Evolutionary conservation across 306 rosid species (phyloP), one percentile per base, ranked within the genome.

Genomic region (Gillenia trifoliata): DNA sequence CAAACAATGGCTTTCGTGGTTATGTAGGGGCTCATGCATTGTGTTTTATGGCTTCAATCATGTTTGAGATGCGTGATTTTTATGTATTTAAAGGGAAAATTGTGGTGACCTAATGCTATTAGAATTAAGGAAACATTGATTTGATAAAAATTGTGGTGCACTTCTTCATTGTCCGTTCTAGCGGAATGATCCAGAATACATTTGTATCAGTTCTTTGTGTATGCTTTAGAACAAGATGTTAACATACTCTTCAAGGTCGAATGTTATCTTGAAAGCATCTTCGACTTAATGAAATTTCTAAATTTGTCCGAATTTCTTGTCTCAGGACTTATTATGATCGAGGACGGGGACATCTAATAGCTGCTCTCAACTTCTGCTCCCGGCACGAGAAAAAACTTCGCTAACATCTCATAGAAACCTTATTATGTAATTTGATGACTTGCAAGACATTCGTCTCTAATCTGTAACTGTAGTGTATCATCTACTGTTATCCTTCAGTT

Each of bases 291-390:
- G 1, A 57, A 40, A 4, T 36, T 57, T 16, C 43, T 16, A 5
- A 45, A 13, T 45, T 45, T 71, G 40, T 11, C 56, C 47, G 60
- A 13, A 68, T 80, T 43, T 45, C 68, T 61, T 75, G 68, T 75
- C 52, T n/a, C 77, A 80, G 88, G 81, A 29, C 34, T 47, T 54
- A 49, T 64, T 15, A 64, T 72, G 49, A 49, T 55, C 60, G 78
- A 49, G 28, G 47, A 69, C 30, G 70, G 43, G 36, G 71, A 49
- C 54, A 62, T 78, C 73, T 12, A 33, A 61, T 8, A 59, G 38
- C n/a, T 50, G 52, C 22, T 64, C 30, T 56, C 76, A 66, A 76
- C 36, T 41, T 72, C 54, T 60, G 69, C 72, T 40, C 13, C 43
- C 43, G 43, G 43, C 43, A 8, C 43, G 2, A 40, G 43, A 8